Conservation (phyloP, 2,329 filamentous ascomycete species). For the Exophiala sp. region DNA sequence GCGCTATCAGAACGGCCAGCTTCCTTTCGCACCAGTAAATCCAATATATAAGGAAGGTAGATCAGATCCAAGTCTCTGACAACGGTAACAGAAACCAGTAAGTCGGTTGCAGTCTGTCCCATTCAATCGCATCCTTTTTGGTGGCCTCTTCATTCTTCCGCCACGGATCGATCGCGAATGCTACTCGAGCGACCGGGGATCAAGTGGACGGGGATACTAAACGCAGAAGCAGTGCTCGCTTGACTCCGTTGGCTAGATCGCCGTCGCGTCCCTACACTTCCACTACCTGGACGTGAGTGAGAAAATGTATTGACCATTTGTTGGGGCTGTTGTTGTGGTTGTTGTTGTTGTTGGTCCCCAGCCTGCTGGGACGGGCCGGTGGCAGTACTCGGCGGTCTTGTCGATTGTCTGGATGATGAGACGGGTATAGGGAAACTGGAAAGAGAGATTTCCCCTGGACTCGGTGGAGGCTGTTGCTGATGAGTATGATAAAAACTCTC, state of each 20-base stretch:
- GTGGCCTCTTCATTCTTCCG: constrained; percentile 18
- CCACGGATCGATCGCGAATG: constrained; percentile 18
- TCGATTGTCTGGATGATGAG: constrained; percentile 16
- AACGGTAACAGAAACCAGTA: too few relatives aligned
- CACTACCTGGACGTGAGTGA: constrained; percentile 10
- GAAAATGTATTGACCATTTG: too few relatives aligned
- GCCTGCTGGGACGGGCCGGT: not conserved
- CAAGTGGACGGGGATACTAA: constrained; percentile 26
- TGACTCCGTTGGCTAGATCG: constrained; percentile 17
- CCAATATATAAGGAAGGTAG: too few relatives aligned
- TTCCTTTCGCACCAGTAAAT: too few relatives aligned
- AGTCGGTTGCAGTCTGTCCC: too few relatives aligned
- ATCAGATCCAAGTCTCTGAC: too few relatives aligned
- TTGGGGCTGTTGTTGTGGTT: too few relatives aligned
- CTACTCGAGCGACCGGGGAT: constrained; percentile 27
- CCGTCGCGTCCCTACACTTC: constrained; percentile 1
- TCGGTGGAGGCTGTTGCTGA: constrained; percentile 16
- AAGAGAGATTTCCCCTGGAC: constrained; percentile 22
- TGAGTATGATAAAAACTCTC: not conserved
- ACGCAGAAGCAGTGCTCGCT: constrained; percentile 18
- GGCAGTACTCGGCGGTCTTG: not conserved
- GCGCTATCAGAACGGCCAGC: too few relatives aligned
- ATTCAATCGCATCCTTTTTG: too few relatives aligned
- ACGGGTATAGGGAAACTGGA: constrained; percentile 22
- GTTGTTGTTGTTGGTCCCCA: not conserved